These are phyloP conservation scores for Xylaria nigripes DNA, from an alignment of 495 filamentous ascomycete species.

Conservation along the genomic window DNA sequence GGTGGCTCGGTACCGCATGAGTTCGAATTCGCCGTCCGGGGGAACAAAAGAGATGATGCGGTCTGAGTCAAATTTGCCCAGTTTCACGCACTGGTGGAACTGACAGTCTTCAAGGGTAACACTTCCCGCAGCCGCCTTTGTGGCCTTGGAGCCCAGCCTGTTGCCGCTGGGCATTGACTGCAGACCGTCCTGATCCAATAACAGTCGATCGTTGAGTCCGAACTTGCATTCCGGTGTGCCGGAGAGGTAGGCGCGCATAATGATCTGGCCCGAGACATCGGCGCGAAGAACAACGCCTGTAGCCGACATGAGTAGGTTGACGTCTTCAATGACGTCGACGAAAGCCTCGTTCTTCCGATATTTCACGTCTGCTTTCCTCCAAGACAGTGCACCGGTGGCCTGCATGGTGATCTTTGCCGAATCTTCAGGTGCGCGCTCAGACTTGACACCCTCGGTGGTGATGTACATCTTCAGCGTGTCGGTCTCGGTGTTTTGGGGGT, in stretches of 20 bases:
- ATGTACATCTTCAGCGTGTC: constrained; percentile 99
- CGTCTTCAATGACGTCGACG: constrained; percentile 98
- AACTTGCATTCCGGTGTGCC: constrained; percentile 99
- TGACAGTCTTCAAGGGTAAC: constrained; percentile 98
- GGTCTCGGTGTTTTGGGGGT: constrained; percentile 97
- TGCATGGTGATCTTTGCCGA: constrained; percentile 98
- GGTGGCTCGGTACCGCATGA: constrained; percentile 99
- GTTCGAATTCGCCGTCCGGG: constrained; percentile 96
- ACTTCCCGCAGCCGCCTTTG: constrained; percentile 88
- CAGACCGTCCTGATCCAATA: constrained; percentile 72
- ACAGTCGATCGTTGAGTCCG: constrained; percentile 90
- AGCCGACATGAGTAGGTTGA: constrained; percentile 97
- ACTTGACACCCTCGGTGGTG: constrained; percentile 97
- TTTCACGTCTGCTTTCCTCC: constrained; percentile 94
- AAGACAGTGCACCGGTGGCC: constrained; percentile 93
- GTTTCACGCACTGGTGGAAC: constrained; percentile 98
- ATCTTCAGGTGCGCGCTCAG: constrained; percentile 83
- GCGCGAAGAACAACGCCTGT: constrained; percentile 90
- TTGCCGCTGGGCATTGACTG: constrained; percentile 61
- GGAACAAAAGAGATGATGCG: constrained; percentile 97
- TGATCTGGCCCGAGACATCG: constrained; percentile 94
- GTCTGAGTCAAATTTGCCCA: constrained; percentile 94
- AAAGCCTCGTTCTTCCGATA: constrained; percentile 99
- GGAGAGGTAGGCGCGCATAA: constrained; percentile 97
- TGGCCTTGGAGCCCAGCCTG: constrained; percentile 68